Conservation (phyloP, 495 filamentous ascomycete genomes). For the Haplographium delicatum region DNA sequence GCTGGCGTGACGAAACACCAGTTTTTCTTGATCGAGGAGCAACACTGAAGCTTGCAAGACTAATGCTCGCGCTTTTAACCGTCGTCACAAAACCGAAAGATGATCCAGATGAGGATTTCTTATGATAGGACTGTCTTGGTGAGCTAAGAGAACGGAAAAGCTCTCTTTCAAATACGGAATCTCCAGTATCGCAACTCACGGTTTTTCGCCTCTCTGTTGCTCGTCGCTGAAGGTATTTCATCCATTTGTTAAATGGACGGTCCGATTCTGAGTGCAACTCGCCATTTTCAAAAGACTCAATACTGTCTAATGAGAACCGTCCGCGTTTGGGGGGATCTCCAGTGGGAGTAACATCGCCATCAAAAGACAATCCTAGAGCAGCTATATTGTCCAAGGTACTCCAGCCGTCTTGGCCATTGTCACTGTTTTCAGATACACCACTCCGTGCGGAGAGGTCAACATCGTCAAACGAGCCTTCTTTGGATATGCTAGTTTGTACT, state of each 20-base stretch:
- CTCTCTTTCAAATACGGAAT: slow-evolving; percentile 31
- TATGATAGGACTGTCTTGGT: slow-evolving; percentile 36
- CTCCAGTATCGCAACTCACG: slow-evolving; percentile 14
- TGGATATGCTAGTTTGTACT: background rate
- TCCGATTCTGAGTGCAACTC: slow-evolving; percentile 22
- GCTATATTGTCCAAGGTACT: slow-evolving; percentile 40
- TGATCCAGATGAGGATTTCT: slow-evolving; percentile 60
- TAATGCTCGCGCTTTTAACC: slow-evolving; percentile 72
- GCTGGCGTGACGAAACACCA: slow-evolving; percentile 46
- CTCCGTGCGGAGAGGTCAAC: slow-evolving; percentile 14
- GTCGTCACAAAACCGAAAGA: slow-evolving; percentile 70
- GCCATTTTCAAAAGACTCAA: background rate
- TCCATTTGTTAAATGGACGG: slow-evolving; percentile 51
- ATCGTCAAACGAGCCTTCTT: slow-evolving; percentile 15
- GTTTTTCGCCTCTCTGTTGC: slow-evolving; percentile 35
- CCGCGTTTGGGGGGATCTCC: slow-evolving; percentile 24
- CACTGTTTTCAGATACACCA: slow-evolving; percentile 23
- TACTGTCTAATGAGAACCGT: slow-evolving; percentile 20
- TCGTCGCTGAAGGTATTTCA: slow-evolving; percentile 49
- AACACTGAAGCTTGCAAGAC: slow-evolving; percentile 62
- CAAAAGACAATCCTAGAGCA: slow-evolving; percentile 32
- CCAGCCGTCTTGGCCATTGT: slow-evolving; percentile 27
- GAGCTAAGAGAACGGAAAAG: slow-evolving; percentile 39
- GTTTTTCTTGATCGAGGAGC: slow-evolving; percentile 53
- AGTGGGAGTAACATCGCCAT: slow-evolving; percentile 28